Percentiles rank a stretch among this genome's conserved stretches.
Conservation (phyloP, 148 eudicot species). For the Cornus florida region DNA sequence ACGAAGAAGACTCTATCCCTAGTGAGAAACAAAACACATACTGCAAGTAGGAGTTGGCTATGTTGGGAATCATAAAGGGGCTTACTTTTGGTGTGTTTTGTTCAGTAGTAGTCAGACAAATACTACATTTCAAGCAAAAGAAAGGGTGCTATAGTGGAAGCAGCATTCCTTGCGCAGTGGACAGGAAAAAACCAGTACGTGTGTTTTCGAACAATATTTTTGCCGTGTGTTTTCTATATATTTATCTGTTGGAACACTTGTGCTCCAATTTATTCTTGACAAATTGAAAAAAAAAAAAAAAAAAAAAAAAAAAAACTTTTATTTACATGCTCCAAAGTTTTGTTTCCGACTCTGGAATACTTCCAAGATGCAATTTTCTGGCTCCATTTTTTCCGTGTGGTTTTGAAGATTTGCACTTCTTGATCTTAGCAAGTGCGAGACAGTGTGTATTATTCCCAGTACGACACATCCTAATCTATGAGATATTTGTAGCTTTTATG, state of each 20-base stretch:
- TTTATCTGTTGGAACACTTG: neutral
- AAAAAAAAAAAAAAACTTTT: too few species aligned
- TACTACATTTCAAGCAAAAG: conserved; percentile 64
- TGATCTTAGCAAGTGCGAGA: too few species aligned
- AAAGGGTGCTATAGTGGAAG: conserved; percentile 77
- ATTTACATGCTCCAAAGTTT: conserved; percentile 7
- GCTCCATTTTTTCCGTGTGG: neutral
- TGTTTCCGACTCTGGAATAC: neutral
- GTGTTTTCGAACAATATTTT: neutral
- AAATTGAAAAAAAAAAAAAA: neutral
- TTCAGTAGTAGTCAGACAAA: conserved; percentile 49
- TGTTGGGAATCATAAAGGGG: conserved; percentile 40
- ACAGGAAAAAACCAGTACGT: conserved; percentile 6
- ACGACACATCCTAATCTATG: too few species aligned
- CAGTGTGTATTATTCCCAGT: too few species aligned
- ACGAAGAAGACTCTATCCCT: conserved; percentile 40
- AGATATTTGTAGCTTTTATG: too few species aligned
- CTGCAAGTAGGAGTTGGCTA: conserved; percentile 81
- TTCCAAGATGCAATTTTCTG: neutral
- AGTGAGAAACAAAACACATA: conserved; percentile 47
- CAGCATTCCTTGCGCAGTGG: conserved; percentile 40
- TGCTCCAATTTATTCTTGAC: neutral
- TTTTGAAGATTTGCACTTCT: too few species aligned
- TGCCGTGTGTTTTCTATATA: neutral
- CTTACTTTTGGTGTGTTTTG: conserved; percentile 64